A percentile compares a stretch with the other conserved stretches of the same genome.
Conservation (phyloP, 2,329 filamentous ascomycete genomes). For the Thielaviopsis ethacetica region DNA sequence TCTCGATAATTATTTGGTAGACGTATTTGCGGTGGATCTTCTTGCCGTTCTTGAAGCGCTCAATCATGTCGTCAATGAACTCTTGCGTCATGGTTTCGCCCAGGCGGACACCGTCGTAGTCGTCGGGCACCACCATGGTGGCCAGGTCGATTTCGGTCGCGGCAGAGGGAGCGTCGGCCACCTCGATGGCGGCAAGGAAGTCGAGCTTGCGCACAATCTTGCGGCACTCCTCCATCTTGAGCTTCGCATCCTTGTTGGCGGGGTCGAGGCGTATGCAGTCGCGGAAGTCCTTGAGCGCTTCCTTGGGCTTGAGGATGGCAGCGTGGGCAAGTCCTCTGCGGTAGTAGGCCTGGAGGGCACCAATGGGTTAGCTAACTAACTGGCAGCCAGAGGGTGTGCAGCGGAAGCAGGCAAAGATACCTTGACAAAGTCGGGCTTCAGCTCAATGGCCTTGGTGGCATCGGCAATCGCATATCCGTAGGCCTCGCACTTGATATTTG, state of each 20-base stretch:
- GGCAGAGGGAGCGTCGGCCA: constrained; percentile 81
- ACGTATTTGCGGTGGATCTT: constrained; percentile 92
- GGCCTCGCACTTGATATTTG: constrained; percentile 86
- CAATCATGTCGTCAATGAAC: constrained; percentile 94
- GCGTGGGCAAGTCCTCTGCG: constrained; percentile 81
- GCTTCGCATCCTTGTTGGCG: constrained; percentile 72
- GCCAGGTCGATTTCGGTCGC: constrained; percentile 82
- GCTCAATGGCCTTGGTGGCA: constrained; percentile 76
- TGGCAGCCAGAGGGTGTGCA: not conserved
- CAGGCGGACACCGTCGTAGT: constrained; percentile 71
- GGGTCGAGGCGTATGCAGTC: constrained; percentile 78
- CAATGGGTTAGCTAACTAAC: not conserved
- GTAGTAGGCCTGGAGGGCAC: constrained; percentile 60
- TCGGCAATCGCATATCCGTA: constrained; percentile 88
- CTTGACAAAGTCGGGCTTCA: constrained; percentile 81
- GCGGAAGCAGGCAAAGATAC: constrained; percentile 28
- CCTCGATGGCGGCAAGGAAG: constrained; percentile 88
- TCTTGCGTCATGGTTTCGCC: constrained; percentile 81
- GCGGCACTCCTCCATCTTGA: constrained; percentile 84
- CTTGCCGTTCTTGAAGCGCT: constrained; percentile 91
- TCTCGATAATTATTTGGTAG: constrained; percentile 84
- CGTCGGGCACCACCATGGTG: constrained; percentile 62
- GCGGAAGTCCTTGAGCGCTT: constrained; percentile 84
- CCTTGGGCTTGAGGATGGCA: constrained; percentile 74
- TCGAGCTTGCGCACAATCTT: constrained; percentile 85